phyloP scores from a whole-genome alignment of 2,329 filamentous ascomycete species.

The Alternaria brassicicola region DNA sequence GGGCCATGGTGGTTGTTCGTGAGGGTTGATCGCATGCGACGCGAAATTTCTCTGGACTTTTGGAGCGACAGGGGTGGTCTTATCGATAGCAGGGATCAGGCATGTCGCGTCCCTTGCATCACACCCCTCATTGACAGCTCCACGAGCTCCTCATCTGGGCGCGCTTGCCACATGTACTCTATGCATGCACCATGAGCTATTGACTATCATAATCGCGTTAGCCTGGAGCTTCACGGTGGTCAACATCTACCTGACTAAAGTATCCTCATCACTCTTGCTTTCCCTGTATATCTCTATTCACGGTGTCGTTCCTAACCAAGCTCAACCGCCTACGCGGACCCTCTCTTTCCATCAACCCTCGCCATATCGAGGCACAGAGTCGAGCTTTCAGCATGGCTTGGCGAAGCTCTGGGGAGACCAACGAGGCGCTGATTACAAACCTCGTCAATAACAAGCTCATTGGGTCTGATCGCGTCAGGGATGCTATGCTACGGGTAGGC shows the following conservation, averaged over 20 bases:
- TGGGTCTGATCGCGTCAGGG: slow-evolving; percentile 70
- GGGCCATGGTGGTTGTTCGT: slow-evolving; percentile 37
- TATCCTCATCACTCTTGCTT: slow-evolving; percentile 16
- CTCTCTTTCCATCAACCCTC: not conserved
- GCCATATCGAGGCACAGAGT: not conserved
- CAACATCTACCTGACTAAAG: not conserved
- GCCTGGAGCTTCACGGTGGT: not conserved
- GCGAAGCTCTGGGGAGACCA: slow-evolving; percentile 78
- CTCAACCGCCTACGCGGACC: slow-evolving; percentile 28
- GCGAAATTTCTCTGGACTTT: slow-evolving; percentile 31
- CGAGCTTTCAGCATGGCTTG: slow-evolving; percentile 75
- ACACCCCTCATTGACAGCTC: slow-evolving; percentile 9
- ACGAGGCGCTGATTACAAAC: slow-evolving; percentile 78
- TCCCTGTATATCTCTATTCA: slow-evolving; percentile 17
- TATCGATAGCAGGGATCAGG: slow-evolving; percentile 30
- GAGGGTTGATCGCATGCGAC: slow-evolving; percentile 10
- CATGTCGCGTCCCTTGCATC: not conserved
- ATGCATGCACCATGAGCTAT: slow-evolving; percentile 1
- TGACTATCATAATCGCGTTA: slow-evolving; percentile 2
- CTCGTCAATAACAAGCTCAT: slow-evolving; percentile 75
- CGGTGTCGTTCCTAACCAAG: slow-evolving; percentile 28
- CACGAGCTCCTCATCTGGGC: slow-evolving; percentile 1
- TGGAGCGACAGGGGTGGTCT: slow-evolving; percentile 18
- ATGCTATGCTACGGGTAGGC: slow-evolving; percentile 76
- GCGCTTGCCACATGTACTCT: slow-evolving; percentile 4